Base-by-base conservation (phyloP, 768 basidiomycete species). In the Leccinum longicurvipes region DNA sequence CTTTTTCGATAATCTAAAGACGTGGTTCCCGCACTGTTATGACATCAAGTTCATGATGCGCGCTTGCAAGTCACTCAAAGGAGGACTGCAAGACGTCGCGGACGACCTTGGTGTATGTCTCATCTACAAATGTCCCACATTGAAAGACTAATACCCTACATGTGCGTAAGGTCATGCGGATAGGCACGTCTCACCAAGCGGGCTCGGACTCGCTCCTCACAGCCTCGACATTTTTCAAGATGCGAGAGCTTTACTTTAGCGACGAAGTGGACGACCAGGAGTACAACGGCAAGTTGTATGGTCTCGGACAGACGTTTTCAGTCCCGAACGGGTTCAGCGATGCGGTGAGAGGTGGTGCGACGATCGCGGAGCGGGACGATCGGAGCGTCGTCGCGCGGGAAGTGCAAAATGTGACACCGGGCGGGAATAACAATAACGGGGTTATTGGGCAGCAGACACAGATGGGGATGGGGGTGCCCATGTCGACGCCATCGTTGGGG, bases 1-100 rank as follows among this genome's bases (percentile, higher is more conserved):
- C 6, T 98, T 98, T 76, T 97, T 98, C 70, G 84, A 90, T 46
- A 82, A 88, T 46, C 79, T 98, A 28, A 81, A 76, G 56, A 86
- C 83, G 60, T 98, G 97, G 96, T 98, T 99, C 73, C 96, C 96
- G 0, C 86, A 85, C 44, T 87, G 97, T 45, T 98, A 97, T 72
- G 97, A 99, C 73, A 93, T 98, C 79, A 99, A 98, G 73, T 93
- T 88, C 73, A 83, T 99, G 73, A 93, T 96, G 85, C 86, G 92
- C 63, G 83, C 82, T 59, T 88, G 85, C 56, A 94, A 94, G 72
- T 80, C 78, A 36, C 80, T 88, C 52, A 79, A 90, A 60, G 91
- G 94, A 67, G 95, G 95, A 8, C 74, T 99, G 51, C 95, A 98
- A 71, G 93, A 98, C 60, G 89, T 98, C 27, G 95, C 96, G 41